Percentiles rank a stretch among this genome's conserved stretches.
phyloP scores from a whole-genome alignment of 176 grass and related monocot species.

The Carex littledalei region DNA sequence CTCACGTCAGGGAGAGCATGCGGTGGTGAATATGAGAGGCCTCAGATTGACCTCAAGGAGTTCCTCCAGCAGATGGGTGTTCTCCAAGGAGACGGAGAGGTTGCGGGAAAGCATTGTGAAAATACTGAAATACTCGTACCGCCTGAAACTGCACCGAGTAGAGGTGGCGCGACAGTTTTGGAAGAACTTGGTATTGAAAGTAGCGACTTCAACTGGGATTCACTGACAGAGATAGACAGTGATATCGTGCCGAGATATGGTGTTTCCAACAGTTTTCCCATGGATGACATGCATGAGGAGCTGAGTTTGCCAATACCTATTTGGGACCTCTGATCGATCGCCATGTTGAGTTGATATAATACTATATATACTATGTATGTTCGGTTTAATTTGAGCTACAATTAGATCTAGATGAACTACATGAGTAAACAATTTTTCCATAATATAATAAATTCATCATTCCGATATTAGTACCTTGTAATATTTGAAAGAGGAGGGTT shows the following conservation, averaged over 20 bases:
- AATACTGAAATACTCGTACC: not conserved
- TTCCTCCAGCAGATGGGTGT: conserved; percentile 97
- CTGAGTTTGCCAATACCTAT: conserved; percentile 71
- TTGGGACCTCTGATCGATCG: conserved; percentile 77
- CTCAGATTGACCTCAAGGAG: conserved; percentile 96
- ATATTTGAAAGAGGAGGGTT: not conserved
- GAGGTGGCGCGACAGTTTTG: conserved; percentile 12
- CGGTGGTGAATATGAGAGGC: conserved; percentile 36
- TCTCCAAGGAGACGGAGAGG: conserved; percentile 41
- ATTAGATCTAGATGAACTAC: not conserved
- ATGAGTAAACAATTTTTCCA: not conserved
- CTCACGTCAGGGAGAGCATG: conserved; percentile 15
- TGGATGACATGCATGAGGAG: conserved; percentile 75
- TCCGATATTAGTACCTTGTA: not conserved
- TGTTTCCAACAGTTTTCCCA: conserved; percentile 38
- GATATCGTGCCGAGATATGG: conserved; percentile 39
- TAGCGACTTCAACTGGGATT: conserved; percentile 86
- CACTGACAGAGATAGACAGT: conserved; percentile 58
- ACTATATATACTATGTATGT: not conserved
- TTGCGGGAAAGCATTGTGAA: not conserved
- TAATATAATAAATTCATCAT: not conserved
- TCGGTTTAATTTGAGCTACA: not conserved
- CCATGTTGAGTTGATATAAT: conserved; percentile 4
- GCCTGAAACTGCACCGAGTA: not conserved
- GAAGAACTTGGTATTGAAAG: conserved; percentile 29